Evolutionary conservation across 2,329 filamentous ascomycete species (phyloP), one percentile per base, ranked within the genome.

Genomic region (Epichloe elymi): DNA sequence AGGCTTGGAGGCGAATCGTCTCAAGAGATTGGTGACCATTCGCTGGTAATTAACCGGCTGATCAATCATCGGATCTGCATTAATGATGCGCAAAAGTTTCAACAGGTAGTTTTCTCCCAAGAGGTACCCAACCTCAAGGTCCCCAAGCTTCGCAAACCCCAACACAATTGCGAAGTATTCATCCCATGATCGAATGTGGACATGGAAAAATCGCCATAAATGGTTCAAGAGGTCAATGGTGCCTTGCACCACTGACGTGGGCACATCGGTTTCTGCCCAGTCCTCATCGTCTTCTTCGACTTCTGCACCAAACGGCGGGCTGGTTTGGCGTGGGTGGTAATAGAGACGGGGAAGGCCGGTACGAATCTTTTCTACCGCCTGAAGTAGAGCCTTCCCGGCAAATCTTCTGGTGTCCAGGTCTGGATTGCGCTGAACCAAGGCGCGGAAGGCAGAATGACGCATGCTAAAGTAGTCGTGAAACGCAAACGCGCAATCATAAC

Each of bases 141-240:
- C 65, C 1, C 85, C 84, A 50, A 87, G 65, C 44, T 70, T 72
- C 14, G 80, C 79, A 60, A 90, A 83, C n/a, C 70, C 70, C n/a
- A 76, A 61, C 54, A 90, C 71, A n/a, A 85, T 74, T 12, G 77
- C 76, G 61, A 91, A 91, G 52, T 84, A 83, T 59, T 91, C 86
- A 41, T 82, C 78, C 87, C 87, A 93, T 3, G 85, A 77, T 51
- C 82, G 78, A 30, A 80, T 69, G 44, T 75, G 71, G 3, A 70
- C 65, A 53, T 86, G 80, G 51, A 88, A 80, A n/a, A 67, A 70
- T 3, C 74, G 68, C 78, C 80, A 88, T 3, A 87, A 64, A 20
- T 72, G 64, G 33, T 72, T 68, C 47, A 88, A 70, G 20, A 79
- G 67, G 17, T 60, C 58, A 40, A 81, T 64, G 4, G 68, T 64